Percentiles rank a stretch among this genome's conserved stretches.
phyloP scores from a whole-genome alignment of 2,329 filamentous ascomycete species.

The Byssoonygena ceratinophila region DNA sequence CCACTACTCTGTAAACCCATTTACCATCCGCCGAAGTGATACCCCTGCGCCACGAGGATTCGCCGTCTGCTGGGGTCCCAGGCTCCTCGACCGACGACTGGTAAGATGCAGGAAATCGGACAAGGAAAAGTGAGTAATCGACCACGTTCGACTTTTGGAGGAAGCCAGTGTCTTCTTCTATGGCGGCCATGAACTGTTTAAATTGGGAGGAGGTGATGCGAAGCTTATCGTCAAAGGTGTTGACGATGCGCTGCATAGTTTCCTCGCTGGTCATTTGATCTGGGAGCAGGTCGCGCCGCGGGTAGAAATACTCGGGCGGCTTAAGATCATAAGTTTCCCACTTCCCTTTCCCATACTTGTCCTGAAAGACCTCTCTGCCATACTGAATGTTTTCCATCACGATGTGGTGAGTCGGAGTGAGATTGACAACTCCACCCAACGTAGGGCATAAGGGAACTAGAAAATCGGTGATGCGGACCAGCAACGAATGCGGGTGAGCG shows the following conservation, averaged over 20 bases:
- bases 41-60: conserved; percentile 48
- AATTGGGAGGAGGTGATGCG: conserved; percentile 47
- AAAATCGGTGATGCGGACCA: conserved; percentile 63
- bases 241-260: conserved; percentile 55
- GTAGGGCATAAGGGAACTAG: conserved; percentile 47
- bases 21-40: conserved; percentile 51
- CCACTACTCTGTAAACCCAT: conserved; percentile 55
- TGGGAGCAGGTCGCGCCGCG: conserved; percentile 59
- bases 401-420: conserved; percentile 60
- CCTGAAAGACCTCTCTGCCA: conserved; percentile 40
- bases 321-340: conserved; percentile 71
- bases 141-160: conserved; percentile 55
- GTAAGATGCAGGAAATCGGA: conserved; percentile 44
- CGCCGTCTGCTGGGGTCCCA: background rate
- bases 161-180: conserved; percentile 54
- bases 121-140: conserved; percentile 65
- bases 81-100: conserved; percentile 28
- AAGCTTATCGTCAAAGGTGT: conserved; percentile 58
- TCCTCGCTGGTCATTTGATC: conserved; percentile 53
- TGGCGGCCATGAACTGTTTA: conserved; percentile 44
- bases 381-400: conserved; percentile 67
- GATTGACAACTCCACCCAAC: conserved; percentile 50
- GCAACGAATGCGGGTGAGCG: conserved; percentile 47
- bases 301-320: conserved; percentile 64
- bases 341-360: conserved; percentile 18